These are phyloP conservation scores for Ascochyta lentis DNA, from an alignment of 2,329 filamentous ascomycete genomes.

Conservation along the genomic window DNA sequence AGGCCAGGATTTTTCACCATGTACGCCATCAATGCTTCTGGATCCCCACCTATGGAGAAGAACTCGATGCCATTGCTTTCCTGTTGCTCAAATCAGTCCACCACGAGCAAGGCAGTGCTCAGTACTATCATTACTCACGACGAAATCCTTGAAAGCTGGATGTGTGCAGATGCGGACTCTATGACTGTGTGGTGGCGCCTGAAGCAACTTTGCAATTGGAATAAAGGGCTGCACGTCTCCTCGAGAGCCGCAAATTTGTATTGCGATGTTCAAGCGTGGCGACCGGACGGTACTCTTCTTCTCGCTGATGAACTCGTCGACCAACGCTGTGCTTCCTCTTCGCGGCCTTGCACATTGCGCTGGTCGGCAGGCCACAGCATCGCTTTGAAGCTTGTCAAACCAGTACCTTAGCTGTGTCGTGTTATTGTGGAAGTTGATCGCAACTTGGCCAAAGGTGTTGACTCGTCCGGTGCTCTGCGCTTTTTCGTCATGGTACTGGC, in stretches of 20 bases:
- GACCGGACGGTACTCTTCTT: background rate
- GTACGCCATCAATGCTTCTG: slow-evolving; percentile 56
- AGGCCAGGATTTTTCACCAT: slow-evolving; percentile 59
- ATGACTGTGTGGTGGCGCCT: slow-evolving; percentile 29
- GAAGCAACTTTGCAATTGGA: slow-evolving; percentile 61
- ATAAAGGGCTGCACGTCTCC: slow-evolving; percentile 68
- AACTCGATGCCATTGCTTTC: slow-evolving; percentile 47
- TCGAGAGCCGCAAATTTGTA: slow-evolving; percentile 61
- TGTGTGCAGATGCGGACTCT: slow-evolving; percentile 42
- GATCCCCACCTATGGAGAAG: slow-evolving; percentile 45
- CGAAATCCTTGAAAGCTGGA: slow-evolving; percentile 28
- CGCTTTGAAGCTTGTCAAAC: slow-evolving; percentile 24
- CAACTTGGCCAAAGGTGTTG: slow-evolving; percentile 26
- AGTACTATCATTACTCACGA: slow-evolving; percentile 5
- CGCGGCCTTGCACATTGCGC: slow-evolving; percentile 6
- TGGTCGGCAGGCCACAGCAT: slow-evolving; percentile 4
- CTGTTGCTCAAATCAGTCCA: background rate
- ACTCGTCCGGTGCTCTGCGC: slow-evolving; percentile 19
- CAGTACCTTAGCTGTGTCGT: slow-evolving; percentile 24
- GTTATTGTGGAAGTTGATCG: slow-evolving; percentile 26
- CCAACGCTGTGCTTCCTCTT: slow-evolving; percentile 9
- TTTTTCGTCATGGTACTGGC: slow-evolving; percentile 18
- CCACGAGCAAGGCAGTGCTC: background rate
- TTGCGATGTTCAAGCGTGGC: slow-evolving; percentile 58
- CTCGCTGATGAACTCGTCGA: slow-evolving; percentile 11